Evolutionary conservation across 345 rosid genomes (phyloP).

Genomic region (Combretum micranthum): DNA sequence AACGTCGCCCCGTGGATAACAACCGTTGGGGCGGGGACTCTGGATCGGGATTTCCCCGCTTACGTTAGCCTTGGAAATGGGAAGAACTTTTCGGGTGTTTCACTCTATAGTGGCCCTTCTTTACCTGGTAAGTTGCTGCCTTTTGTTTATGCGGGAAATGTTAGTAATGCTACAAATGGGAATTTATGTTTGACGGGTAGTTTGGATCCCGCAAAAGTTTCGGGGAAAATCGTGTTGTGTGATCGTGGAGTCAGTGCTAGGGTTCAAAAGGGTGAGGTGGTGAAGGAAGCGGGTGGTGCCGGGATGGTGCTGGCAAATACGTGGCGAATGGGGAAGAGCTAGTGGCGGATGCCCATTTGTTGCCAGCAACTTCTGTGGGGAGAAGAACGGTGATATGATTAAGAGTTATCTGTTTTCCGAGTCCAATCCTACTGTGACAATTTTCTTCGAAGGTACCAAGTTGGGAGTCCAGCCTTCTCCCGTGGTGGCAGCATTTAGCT

Average conservation of each 20-base stretch:
- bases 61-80: constrained; percentile 61
- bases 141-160: constrained; percentile 63
- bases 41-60: constrained; percentile 89
- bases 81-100: constrained; percentile 41
- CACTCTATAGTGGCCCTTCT: constrained; percentile 39
- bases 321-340: constrained; percentile 76
- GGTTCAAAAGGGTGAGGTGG: constrained; percentile 50
- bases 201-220: constrained; percentile 40
- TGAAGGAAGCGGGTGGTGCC: constrained; percentile 52
- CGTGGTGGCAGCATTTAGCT: constrained; percentile 89
- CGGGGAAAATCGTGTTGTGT: constrained; percentile 57
- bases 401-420: constrained; percentile 39
- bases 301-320: constrained; percentile 63
- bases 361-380: constrained; percentile 77
- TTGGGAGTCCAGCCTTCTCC: constrained; percentile 67
- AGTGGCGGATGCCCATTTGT: constrained; percentile 72
- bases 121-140: constrained; percentile 39
- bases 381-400: constrained; percentile 50
- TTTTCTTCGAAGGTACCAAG: constrained; percentile 61
- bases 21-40: constrained; percentile 72
- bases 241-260: constrained; percentile 48
- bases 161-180: constrained; percentile 45
- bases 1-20: constrained; percentile 93
- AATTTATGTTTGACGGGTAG: constrained; percentile 44
- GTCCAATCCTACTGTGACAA: constrained; percentile 50